Conservation (phyloP, 2,329 filamentous ascomycete genomes). For the Trichoderma simmonsii region DNA sequence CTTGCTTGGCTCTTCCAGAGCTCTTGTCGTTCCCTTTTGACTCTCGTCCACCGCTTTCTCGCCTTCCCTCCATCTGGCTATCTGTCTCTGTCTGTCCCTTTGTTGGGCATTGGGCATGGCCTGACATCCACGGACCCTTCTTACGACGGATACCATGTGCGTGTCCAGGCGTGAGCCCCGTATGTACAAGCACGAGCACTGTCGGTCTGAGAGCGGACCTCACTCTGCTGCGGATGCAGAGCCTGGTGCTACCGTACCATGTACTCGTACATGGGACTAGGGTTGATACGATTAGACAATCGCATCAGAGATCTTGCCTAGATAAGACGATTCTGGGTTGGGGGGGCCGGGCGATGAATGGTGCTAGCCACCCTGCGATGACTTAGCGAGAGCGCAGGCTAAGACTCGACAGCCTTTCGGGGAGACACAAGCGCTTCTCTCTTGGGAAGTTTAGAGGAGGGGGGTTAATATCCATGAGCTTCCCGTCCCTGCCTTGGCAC, state of each 20-base stretch:
- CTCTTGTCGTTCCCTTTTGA: slow-evolving; percentile 8
- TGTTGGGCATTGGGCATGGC: slow-evolving; percentile 3
- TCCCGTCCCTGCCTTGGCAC: slow-evolving; percentile 11
- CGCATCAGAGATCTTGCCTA: slow-evolving; percentile 18
- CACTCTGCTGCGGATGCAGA: slow-evolving; percentile 4
- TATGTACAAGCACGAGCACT: neutral
- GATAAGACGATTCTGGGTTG: slow-evolving; percentile 17
- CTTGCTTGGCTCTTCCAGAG: slow-evolving; percentile 18
- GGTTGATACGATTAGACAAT: slow-evolving; percentile 18
- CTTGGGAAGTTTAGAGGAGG: neutral
- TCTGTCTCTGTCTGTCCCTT: neutral
- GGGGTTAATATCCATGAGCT: slow-evolving; percentile 1
- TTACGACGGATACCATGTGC: neutral
- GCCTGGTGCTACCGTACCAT: neutral
- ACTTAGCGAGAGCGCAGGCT: slow-evolving; percentile 14
- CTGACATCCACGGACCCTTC: neutral
- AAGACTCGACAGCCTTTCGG: neutral
- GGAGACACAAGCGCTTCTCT: slow-evolving; percentile 1
- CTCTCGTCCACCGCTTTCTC: slow-evolving; percentile 18
- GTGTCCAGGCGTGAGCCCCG: neutral
- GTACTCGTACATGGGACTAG: slow-evolving; percentile 8
- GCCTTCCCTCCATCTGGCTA: neutral
- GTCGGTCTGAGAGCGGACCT: slow-evolving; percentile 8
- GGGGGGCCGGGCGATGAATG: slow-evolving; percentile 8
- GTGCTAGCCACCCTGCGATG: slow-evolving; percentile 14